Conservation (phyloP, 371 early-diverging fungal genomes). For the Circinella umbellata region DNA sequence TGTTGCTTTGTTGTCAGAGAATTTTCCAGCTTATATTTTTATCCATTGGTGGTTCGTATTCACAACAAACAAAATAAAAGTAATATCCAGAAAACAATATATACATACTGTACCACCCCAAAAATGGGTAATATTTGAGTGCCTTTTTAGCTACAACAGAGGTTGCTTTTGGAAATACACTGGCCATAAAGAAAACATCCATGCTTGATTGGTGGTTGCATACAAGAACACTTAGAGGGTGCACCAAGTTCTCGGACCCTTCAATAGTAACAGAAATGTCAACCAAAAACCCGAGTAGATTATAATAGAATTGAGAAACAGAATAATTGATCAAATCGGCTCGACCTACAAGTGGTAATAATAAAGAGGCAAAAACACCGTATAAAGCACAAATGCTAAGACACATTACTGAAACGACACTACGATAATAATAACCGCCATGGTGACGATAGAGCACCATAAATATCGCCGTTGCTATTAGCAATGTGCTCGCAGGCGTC, state of each 20-base stretch:
- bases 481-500: background rate
- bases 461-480: constrained; percentile 14
- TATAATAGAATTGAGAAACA: constrained; percentile 63
- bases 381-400: constrained; percentile 38
- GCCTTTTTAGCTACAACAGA: constrained; percentile 83
- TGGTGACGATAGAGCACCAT: constrained; percentile 29
- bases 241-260: constrained; percentile 61
- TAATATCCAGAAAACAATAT: background rate
- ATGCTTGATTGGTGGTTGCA: constrained; percentile 90
- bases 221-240: constrained; percentile 68
- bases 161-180: constrained; percentile 73
- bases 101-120: constrained; percentile 86
- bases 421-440: constrained; percentile 44
- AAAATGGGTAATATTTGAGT: constrained; percentile 79
- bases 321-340: constrained; percentile 63
- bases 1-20: too few species aligned
- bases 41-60: too few species aligned
- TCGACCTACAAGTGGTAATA: constrained; percentile 50
- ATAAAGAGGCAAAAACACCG: constrained; percentile 52
- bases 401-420: constrained; percentile 25
- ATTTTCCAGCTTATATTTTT: too few species aligned
- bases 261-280: constrained; percentile 66
- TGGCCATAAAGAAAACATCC: constrained; percentile 78
- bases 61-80: background rate
- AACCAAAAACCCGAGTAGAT: constrained; percentile 50